Evolutionary conservation across 1,284 basidiomycete genomes (phyloP), one percentile per base, ranked within the genome.

Genomic region (Ganoderma meredithae): DNA sequence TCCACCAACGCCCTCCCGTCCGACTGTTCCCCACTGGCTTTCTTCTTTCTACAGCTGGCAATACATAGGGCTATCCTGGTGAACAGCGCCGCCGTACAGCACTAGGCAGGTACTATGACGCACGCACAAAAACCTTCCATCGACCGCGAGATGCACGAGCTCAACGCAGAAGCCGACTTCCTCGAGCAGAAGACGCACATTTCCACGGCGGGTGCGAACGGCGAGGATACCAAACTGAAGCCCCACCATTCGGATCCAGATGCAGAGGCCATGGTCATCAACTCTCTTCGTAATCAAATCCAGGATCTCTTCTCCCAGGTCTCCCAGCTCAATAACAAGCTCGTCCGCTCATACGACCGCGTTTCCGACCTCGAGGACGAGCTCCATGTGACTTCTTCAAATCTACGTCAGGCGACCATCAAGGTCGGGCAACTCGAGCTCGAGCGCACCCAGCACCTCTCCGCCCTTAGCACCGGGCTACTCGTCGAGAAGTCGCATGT

Each of bases 281-380:
- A 85, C 15, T 92, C 94, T 0, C 84, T 98, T 25, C 90, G 94
- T 39, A 80, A 85, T 2, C 96, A 98, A 78, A 88, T 98, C 19
- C 87, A 90, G 65, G 94, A 98, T 76, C 85, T 98, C 61, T 91
- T 93, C 75, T 90, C 93, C 33, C 97, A 99, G 80, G 94, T 98
- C 55, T 90, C 91, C 31, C 90, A 94, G 76, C 91, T 99, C 71
- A 98, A 99, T 79, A 83, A 85, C 77, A 98, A 99, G 80, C 92
- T 99, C 60, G 95, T 99, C 69, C 85, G 88, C 65, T 95, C 94
- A 2, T 98, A 98, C 80, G 94, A 97, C 77, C 89, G 94, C 59
- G 90, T 97, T 53, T 96, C 96, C 13, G 92, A 96, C 82, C 87
- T 99, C 66, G 97, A 99, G 80, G 97, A 99, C 78, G 88, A 95